Evolutionary conservation across 2,329 filamentous ascomycete genomes (phyloP).

Genomic region (Microsporum audouinii): DNA sequence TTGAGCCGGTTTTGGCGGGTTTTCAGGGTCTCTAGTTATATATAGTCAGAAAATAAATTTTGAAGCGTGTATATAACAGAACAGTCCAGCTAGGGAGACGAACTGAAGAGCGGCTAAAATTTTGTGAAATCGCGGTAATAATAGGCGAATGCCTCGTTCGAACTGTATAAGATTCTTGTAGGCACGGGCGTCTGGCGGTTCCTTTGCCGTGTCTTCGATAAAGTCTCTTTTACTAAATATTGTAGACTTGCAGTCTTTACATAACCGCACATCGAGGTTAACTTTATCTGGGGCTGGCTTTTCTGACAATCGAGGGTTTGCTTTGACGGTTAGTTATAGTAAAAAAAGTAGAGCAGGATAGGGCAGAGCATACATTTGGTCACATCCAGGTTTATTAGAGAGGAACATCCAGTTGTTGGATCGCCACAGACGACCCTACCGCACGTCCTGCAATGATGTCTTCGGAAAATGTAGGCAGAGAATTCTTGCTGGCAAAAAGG

Average conservation of each 20-base stretch:
- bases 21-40: constrained; percentile 45
- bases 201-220: constrained; percentile 53
- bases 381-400: constrained; percentile 70
- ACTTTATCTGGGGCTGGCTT: constrained; percentile 42
- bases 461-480: constrained; percentile 77
- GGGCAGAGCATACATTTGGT: constrained; percentile 44
- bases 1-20: constrained; percentile 55
- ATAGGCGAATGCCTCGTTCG: constrained; percentile 68
- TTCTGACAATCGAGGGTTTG: constrained; percentile 27
- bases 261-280: constrained; percentile 77
- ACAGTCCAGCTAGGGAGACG: constrained; percentile 15
- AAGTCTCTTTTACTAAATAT: constrained; percentile 70
- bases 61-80: too few relatives aligned
- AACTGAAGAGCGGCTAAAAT: constrained; percentile 60
- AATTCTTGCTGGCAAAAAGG: constrained; percentile 97
- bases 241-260: constrained; percentile 69
- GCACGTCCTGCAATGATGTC: constrained; percentile 91
- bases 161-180: constrained; percentile 81
- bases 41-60: constrained; percentile 5
- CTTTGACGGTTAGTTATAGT: constrained; percentile 11
- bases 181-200: constrained; percentile 62
- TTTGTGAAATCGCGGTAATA: constrained; percentile 76
- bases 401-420: constrained; percentile 69
- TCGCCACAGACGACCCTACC: constrained; percentile 90
- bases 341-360: neutral